phyloP scores from a whole-genome alignment of 1,139 yeast species.

The Arxiozyma slooffiae region DNA sequence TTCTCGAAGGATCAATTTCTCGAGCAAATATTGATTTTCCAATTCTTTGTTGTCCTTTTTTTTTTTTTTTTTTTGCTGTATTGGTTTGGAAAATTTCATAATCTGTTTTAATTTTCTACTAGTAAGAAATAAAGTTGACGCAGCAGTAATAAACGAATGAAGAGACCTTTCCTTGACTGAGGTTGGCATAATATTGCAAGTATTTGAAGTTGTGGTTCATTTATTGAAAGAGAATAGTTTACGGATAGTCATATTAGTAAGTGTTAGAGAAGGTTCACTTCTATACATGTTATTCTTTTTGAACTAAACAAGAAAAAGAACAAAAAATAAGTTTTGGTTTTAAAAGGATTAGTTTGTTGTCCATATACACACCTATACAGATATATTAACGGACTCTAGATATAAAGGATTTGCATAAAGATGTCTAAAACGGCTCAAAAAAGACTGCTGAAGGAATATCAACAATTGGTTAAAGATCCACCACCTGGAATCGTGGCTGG shows the following conservation, averaged over 20 bases:
- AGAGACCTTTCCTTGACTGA: background rate
- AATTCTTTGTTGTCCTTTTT: background rate
- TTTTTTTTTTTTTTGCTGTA: too few relatives aligned
- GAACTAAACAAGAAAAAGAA: background rate
- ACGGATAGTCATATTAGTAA: too few relatives aligned
- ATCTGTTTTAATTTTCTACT: background rate
- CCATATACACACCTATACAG: background rate
- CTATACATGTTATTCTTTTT: too few relatives aligned
- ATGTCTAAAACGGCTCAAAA: slow-evolving; percentile 62
- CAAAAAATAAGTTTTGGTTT: background rate
- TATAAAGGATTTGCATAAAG: background rate
- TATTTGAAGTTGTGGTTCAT: background rate
- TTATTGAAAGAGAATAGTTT: background rate
- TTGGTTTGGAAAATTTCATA: background rate
- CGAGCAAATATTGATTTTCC: background rate
- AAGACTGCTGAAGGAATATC: slow-evolving; percentile 77
- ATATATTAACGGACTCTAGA: background rate
- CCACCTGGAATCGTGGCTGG: slow-evolving; percentile 96
- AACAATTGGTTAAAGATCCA: slow-evolving; percentile 72
- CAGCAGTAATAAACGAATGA: too few relatives aligned
- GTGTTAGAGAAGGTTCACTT: background rate
- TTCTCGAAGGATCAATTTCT: background rate
- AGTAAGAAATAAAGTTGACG: too few relatives aligned
- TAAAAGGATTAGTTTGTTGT: background rate
- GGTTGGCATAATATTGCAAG: background rate